Base-by-base conservation (phyloP, 2,329 filamentous ascomycete species). In the Ophiostoma ips region DNA sequence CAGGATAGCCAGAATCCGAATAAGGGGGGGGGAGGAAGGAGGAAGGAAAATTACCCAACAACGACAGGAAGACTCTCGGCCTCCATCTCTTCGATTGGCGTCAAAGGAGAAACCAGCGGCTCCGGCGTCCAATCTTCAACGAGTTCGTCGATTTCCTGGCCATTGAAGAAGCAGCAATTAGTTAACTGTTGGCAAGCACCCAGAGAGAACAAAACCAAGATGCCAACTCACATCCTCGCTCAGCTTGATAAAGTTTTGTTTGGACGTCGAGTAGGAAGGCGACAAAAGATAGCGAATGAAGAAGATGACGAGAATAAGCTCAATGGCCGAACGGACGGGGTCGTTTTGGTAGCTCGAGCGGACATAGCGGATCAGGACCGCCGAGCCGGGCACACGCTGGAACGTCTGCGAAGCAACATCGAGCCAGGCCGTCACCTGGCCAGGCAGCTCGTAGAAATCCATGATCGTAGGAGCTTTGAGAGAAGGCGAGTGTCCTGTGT, bases 321-420 rank as follows among this genome's bases (percentile, higher is more conserved):
- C 92, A 58, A 98, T 87, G 36, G 87, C 87, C 48, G 87, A 94
- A 49, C 94, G 84, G 51, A 96, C 80, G 10, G 92, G 92, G 61
- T 98, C 92, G 63, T 98, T 84, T 70, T 98, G 92, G 71, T 98
- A 96, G 64, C 88, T 95, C 52, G 88, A 95, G 66, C 87, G 87
- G 63, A 98, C 88, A 68, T 98, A 98, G 55, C 92, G 86, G 58
- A 94, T 78, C 60, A 96, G 74, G 59, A 98, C 95, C 38, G 90
- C 86, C 30, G 90, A 96, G 48, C 92, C 92, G 30, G 92, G 94
- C 36, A 98, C 77, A 61, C 84, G 87, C 61, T 95, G 89, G 63
- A 98, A 94, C 52, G 81, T 75, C 52, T 78, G 70, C 49, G 71
- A 71, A 21, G 75, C 66, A 56, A 73, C 70, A 54, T 73, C 68